Evolutionary conservation across 129 eudicot species (phyloP).

Genomic region (carrot (Daucus carota)): DNA sequence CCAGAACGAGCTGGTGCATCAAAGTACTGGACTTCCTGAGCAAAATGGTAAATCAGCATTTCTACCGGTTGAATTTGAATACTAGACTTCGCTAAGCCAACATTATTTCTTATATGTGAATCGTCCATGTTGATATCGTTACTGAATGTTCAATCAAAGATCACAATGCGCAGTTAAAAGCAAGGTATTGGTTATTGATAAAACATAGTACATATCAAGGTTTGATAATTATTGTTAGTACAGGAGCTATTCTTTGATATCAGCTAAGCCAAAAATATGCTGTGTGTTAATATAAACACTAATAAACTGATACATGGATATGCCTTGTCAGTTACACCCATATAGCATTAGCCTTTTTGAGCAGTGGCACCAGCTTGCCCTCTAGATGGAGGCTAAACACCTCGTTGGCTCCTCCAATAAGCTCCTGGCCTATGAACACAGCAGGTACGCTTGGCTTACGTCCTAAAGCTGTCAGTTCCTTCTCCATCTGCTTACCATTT

Average conservation of each 20-base stretch:
- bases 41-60: no score
- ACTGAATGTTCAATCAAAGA: no score
- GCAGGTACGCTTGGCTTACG: slow-evolving; percentile 21
- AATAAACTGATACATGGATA: neutral
- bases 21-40: no score
- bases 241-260: neutral
- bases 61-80: no score
- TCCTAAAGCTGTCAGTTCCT: slow-evolving; percentile 21
- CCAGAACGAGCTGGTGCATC: no score
- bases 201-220: no score
- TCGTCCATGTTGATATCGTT: no score
- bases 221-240: neutral
- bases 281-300: neutral
- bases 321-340: slow-evolving; percentile 26
- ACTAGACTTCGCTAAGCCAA: no score
- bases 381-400: slow-evolving; percentile 66
- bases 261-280: neutral
- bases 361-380: slow-evolving; percentile 37
- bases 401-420: slow-evolving; percentile 42
- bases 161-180: no score
- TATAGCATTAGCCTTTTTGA: slow-evolving; percentile 42
- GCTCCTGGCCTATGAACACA: slow-evolving; percentile 25
- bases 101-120: no score
- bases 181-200: no score
- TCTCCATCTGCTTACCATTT: slow-evolving; percentile 27